Percentiles rank a stretch among this genome's conserved stretches.
Evolutionary conservation across 176 grass and related monocot species (phyloP).

Genomic region (Puccinellia tenuiflora): DNA sequence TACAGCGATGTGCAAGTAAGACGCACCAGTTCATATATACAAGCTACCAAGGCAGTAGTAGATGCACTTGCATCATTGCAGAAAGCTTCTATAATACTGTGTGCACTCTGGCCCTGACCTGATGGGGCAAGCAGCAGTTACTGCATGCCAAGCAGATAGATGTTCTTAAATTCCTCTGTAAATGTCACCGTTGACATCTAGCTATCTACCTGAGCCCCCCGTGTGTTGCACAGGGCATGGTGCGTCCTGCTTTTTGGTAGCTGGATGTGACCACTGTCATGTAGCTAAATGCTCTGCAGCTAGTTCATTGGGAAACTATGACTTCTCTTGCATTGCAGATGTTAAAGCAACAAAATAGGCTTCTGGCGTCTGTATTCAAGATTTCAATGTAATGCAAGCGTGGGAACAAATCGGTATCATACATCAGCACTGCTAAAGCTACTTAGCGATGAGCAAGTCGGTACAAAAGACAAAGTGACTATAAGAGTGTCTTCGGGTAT

Average conservation of each 20-base stretch:
- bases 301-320: not conserved
- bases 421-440: not conserved
- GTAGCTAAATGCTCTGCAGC: not conserved
- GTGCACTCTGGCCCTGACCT: not conserved
- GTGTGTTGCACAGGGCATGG: not conserved
- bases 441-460: not conserved
- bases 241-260: not conserved
- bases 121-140: not conserved
- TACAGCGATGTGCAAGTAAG: not conserved
- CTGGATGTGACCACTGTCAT: not conserved
- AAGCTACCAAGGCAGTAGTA: not conserved
- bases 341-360: not conserved
- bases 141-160: not conserved
- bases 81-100: conserved; percentile 3
- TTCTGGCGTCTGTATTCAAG: not conserved
- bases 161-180: not conserved
- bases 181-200: conserved; percentile 17
- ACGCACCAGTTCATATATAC: not conserved
- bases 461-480: not conserved
- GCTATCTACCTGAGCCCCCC: not conserved
- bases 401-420: conserved; percentile 9
- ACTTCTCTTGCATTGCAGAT: not conserved
- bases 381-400: not conserved
- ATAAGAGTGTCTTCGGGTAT: conserved; percentile 20
- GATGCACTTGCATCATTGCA: not conserved